Evolutionary conservation across 208 protist species (phyloP).

Genomic region (Porcisia hertigi): DNA sequence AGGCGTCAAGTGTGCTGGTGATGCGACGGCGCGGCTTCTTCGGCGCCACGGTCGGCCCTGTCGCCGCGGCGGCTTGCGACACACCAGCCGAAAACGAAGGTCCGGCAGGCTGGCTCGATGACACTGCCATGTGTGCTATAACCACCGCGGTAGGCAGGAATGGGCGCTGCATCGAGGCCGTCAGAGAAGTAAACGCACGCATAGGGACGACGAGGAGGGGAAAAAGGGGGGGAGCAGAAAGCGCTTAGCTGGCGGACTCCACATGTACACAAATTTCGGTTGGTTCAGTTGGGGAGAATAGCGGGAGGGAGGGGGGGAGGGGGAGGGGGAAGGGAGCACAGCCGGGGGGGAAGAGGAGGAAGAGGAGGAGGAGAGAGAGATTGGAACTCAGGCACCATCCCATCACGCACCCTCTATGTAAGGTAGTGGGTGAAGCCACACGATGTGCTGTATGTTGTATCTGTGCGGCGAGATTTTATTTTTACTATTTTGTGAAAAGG

Average conservation of each 20-base stretch:
- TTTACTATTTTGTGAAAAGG: too few relatives aligned
- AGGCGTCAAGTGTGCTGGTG: conserved; percentile 52
- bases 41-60: conserved; percentile 51
- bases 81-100: neutral
- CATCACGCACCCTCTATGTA: too few relatives aligned
- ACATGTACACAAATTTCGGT: too few relatives aligned
- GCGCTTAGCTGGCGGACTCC: neutral
- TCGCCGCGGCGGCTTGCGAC: neutral
- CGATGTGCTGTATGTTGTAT: too few relatives aligned
- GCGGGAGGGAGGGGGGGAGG: neutral
- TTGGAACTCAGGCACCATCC: too few relatives aligned
- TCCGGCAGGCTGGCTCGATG: neutral
- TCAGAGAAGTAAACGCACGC: conserved; percentile 5
- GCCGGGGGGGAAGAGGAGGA: too few relatives aligned
- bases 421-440: too few relatives aligned
- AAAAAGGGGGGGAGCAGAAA: neutral
- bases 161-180: neutral
- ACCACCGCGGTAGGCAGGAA: neutral
- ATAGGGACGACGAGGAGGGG: neutral
- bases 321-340: too few relatives aligned
- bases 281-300: neutral
- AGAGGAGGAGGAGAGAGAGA: too few relatives aligned
- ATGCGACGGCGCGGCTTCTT: conserved; percentile 69
- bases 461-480: too few relatives aligned
- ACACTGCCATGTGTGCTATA: neutral